A percentile compares a stretch with the other conserved stretches of the same genome.
Conservation (phyloP, 495 filamentous ascomycete genomes). For the Xylaria curta region DNA sequence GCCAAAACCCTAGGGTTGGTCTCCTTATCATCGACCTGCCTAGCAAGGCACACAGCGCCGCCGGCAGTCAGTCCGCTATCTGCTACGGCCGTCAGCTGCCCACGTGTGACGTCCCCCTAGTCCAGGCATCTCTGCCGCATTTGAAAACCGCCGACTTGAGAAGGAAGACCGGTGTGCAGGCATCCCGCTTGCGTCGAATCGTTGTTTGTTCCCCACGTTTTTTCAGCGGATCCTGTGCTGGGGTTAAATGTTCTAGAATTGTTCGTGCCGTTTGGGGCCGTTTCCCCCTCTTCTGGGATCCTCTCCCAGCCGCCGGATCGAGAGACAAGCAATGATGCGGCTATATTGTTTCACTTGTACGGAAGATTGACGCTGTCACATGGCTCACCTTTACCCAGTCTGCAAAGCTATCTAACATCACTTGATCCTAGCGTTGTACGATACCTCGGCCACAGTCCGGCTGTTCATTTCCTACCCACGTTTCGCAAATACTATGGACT, state of each 20-base stretch:
- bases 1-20: constrained; percentile 19
- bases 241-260: constrained; percentile 30
- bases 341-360: constrained; percentile 31
- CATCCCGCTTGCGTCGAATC: constrained; percentile 20
- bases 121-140: constrained; percentile 8
- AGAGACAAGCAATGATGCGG: constrained; percentile 26
- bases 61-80: constrained; percentile 18
- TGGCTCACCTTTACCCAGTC: constrained; percentile 23
- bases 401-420: constrained; percentile 22
- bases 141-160: constrained; percentile 14
- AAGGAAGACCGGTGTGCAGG: constrained; percentile 30
- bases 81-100: constrained; percentile 24
- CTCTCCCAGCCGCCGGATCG: constrained; percentile 27
- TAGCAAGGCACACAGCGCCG: constrained; percentile 22
- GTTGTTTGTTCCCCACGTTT: constrained; percentile 30
- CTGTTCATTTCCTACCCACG: constrained; percentile 5
- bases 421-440: constrained; percentile 29
- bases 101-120: constrained; percentile 18
- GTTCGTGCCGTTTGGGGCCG: constrained; percentile 19
- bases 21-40: constrained; percentile 27
- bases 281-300: constrained; percentile 19
- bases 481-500: not conserved
- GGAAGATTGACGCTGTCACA: constrained; percentile 25
- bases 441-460: constrained; percentile 26
- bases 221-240: constrained; percentile 25